phyloP scores from a whole-genome alignment of 2,329 filamentous ascomycete species.

The Penicillium palitans region DNA sequence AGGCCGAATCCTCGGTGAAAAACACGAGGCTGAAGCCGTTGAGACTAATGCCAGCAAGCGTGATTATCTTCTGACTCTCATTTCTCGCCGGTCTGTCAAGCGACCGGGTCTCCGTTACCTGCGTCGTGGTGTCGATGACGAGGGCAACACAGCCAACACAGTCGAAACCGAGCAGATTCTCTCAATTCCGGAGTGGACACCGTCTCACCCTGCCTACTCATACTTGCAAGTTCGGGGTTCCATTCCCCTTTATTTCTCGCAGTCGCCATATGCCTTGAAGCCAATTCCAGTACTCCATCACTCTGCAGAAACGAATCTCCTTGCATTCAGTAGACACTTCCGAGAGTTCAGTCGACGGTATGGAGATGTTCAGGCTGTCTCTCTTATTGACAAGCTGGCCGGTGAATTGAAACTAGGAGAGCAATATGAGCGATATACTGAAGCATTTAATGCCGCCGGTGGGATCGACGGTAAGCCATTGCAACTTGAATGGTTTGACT shows the following conservation, averaged over 20 bases:
- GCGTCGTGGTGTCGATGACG: constrained; percentile 84
- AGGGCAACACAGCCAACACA: constrained; percentile 82
- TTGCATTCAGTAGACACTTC: constrained; percentile 79
- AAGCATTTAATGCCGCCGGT: constrained; percentile 64
- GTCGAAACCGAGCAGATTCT: constrained; percentile 96
- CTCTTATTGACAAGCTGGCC: constrained; percentile 84
- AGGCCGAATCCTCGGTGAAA: constrained; percentile 47
- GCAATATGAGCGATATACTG: constrained; percentile 69
- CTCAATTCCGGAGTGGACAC: constrained; percentile 67
- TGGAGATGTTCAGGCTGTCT: constrained; percentile 74
- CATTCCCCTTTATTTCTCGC: constrained; percentile 92
- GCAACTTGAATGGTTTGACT: constrained; percentile 95
- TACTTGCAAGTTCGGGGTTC: constrained; percentile 88
- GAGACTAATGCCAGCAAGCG: constrained; percentile 34
- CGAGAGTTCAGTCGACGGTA: constrained; percentile 67
- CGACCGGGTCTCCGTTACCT: constrained; percentile 87
- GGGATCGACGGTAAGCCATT: constrained; percentile 55
- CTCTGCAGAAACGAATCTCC: constrained; percentile 73
- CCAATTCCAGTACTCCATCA: constrained; percentile 81
- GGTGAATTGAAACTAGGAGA: constrained; percentile 77
- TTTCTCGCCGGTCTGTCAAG: constrained; percentile 85
- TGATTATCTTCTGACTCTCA: constrained; percentile 77
- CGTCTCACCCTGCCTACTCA: constrained; percentile 67
- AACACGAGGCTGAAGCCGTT: constrained; percentile 28
- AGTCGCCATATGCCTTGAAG: constrained; percentile 90